phyloP scores from a whole-genome alignment of 306 rosid species.

The Lathyrus oleraceus region DNA sequence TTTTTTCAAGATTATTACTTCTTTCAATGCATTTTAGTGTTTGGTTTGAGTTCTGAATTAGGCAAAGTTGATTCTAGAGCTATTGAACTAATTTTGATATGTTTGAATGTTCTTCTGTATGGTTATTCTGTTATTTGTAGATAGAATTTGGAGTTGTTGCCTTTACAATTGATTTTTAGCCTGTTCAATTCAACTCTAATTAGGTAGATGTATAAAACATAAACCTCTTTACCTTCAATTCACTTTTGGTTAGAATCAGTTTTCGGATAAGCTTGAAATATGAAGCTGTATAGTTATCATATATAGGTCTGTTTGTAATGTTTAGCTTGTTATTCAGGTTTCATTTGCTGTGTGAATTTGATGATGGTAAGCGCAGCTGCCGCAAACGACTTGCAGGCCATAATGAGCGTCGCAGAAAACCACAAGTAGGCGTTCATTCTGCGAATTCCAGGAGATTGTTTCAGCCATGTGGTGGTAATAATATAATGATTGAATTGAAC shows the following conservation, averaged over 20 bases:
- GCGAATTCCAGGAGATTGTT: slow-evolving; percentile 62
- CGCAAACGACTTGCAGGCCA: slow-evolving; percentile 94
- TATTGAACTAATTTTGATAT: background rate
- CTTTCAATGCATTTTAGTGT: slow-evolving; percentile 3
- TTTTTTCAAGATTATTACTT: slow-evolving; percentile 13
- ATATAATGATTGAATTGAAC: slow-evolving; percentile 23
- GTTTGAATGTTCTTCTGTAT: background rate
- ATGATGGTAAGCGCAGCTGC: slow-evolving; percentile 94
- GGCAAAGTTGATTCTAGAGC: background rate
- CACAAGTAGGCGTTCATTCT: slow-evolving; percentile 58
- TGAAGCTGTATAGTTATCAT: slow-evolving; percentile 31
- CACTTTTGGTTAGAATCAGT: background rate
- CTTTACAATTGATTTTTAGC: background rate
- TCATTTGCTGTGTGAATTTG: slow-evolving; percentile 89
- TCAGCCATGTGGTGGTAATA: slow-evolving; percentile 69
- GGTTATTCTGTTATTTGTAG: background rate
- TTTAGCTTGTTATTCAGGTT: slow-evolving; percentile 62
- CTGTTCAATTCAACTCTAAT: background rate
- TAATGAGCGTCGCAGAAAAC: slow-evolving; percentile 87
- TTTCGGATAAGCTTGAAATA: slow-evolving; percentile 12
- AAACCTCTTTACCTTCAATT: background rate
- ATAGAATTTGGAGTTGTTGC: background rate
- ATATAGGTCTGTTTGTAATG: slow-evolving; percentile 34
- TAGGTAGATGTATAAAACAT: background rate
- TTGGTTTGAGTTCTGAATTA: background rate